Evolutionary conservation across 2,329 filamentous ascomycete genomes (phyloP), one percentile per base, ranked within the genome.

Genomic region (Colletotrichum sidae): DNA sequence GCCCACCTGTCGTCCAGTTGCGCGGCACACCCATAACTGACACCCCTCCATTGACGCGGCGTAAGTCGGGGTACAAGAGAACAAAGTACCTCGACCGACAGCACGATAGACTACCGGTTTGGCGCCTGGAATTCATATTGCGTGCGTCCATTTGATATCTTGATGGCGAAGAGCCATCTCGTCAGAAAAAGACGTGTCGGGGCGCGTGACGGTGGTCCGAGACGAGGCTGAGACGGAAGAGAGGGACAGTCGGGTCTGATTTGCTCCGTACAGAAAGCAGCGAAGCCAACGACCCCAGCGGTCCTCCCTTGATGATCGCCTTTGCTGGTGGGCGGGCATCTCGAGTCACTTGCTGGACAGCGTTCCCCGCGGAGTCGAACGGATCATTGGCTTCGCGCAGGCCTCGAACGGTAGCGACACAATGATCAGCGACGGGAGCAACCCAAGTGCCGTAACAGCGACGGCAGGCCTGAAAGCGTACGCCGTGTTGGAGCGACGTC

Each of bases 1-100:
- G 60, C 55, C 60, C 25, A 61, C 50, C 57, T 65, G 57, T 51
- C 52, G 51, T 61, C 41, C 44, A 56, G 57, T 61, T 65, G 62
- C 51, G 62, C 57, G 37, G 61, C 50, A 50, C 45, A 45, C 56
- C 58, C 52, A 56, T 56, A 57, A 62, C 46, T 52, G 57, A 51
- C 45, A 46, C 59, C 59, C 46, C 58, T 56, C 41, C 58, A 47
- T 34, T 47, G 15, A 46, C 38, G 38, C 46, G 15, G 38, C 34
- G 38, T 45, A 33, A 34, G 34, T 52, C 42, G 53, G 38, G 62
- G 62, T 62, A 65, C 62, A 35, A 56, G 45, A 35, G 13, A 34
- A 33, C 25, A 33, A 65, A 53, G 62, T 62, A 65, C 52, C 41
- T 17, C 38, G 8, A 37, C 17, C 39, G 37, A 37, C 41, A 42